A percentile compares a stretch with the other conserved stretches of the same genome.
Conservation (phyloP, 108 stramenopile species). For the Epithemia pelagica region DNA sequence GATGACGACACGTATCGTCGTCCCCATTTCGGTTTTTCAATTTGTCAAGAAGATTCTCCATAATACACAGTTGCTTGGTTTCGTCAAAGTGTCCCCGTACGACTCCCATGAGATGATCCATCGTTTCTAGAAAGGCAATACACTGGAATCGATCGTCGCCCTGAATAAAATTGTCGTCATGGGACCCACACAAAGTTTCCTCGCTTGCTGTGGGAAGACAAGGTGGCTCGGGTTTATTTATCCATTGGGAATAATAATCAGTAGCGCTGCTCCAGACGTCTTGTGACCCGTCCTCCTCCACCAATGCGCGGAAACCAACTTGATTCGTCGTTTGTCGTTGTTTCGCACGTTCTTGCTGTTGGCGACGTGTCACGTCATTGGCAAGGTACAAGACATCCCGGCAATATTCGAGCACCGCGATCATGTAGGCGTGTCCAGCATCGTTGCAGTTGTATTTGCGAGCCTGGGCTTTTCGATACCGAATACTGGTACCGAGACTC, state of each 20-base stretch:
- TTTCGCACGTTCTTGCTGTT: too few relatives aligned
- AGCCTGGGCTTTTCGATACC: neutral
- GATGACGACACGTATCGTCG: conserved; percentile 2
- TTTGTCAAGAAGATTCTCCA: neutral
- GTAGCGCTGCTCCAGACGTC: too few relatives aligned
- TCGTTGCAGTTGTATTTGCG: neutral
- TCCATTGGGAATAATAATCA: too few relatives aligned
- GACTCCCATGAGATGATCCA: conserved; percentile 10
- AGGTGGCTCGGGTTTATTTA: too few relatives aligned
- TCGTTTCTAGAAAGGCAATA: conserved; percentile 8
- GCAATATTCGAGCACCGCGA: neutral
- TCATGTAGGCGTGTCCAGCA: neutral
- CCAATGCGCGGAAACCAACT: too few relatives aligned
- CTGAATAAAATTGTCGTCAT: conserved; percentile 1
- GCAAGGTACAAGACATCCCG: too few relatives aligned
- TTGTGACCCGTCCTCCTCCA: too few relatives aligned
- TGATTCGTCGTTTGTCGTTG: too few relatives aligned
- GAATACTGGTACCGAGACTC: neutral
- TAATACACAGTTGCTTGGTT: neutral
- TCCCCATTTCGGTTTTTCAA: neutral
- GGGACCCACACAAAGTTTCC: too few relatives aligned
- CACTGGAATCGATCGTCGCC: conserved; percentile 11
- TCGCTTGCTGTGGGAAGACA: too few relatives aligned
- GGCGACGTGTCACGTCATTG: too few relatives aligned
- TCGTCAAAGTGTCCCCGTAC: neutral